These are phyloP conservation scores for Myriangium duriaei DNA, from an alignment of 2,329 filamentous ascomycete species.

Conservation along the genomic window DNA sequence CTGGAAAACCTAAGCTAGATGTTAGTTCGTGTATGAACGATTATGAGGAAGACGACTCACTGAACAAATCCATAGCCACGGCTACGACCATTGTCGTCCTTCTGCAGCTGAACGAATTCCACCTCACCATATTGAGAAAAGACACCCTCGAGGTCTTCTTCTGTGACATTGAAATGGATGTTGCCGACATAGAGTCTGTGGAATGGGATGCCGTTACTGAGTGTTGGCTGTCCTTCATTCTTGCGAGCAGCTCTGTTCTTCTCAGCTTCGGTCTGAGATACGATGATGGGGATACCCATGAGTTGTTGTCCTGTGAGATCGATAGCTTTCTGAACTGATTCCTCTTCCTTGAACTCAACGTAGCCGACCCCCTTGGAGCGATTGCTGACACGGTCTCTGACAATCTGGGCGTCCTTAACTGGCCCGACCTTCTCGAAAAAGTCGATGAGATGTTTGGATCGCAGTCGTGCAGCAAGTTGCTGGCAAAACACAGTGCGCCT, in stretches of 20 bases:
- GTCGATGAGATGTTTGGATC: slow-evolving; percentile 80
- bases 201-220: slow-evolving; percentile 81
- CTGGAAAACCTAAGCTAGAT: slow-evolving; percentile 35
- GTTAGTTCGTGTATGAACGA: slow-evolving; percentile 11
- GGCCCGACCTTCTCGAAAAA: slow-evolving; percentile 94
- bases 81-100: slow-evolving; percentile 81
- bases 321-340: slow-evolving; percentile 83
- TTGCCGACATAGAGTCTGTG: slow-evolving; percentile 98
- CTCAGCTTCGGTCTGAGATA: slow-evolving; percentile 95
- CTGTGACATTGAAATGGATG: slow-evolving; percentile 98
- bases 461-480: slow-evolving; percentile 85
- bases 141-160: slow-evolving; percentile 87
- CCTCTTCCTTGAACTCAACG: slow-evolving; percentile 96
- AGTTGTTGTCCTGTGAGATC: slow-evolving; percentile 98
- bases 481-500: slow-evolving; percentile 96
- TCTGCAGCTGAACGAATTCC: slow-evolving; percentile 94
- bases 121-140: slow-evolving; percentile 97
- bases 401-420: slow-evolving; percentile 95
- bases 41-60: slow-evolving; percentile 45
- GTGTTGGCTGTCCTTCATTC: slow-evolving; percentile 53
- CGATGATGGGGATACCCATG: slow-evolving; percentile 96
- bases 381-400: slow-evolving; percentile 92
- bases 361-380: slow-evolving; percentile 98
- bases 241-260: slow-evolving; percentile 95
- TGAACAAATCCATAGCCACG: slow-evolving; percentile 98